Base-by-base conservation (phyloP, 768 basidiomycete species). In the Russula vinacea region DNA sequence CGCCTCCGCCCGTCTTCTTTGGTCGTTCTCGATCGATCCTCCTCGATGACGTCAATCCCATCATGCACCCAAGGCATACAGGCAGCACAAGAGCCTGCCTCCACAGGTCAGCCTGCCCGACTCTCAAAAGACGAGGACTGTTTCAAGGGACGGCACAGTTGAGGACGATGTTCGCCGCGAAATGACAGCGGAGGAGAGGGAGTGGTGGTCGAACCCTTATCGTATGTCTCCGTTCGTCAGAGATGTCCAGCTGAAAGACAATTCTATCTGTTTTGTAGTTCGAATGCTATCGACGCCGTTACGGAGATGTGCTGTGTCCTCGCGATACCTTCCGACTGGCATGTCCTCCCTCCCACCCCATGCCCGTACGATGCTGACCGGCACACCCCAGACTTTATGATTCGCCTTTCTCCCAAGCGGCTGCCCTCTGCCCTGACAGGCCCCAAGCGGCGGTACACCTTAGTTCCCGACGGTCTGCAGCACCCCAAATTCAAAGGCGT, bases 121-220 rank as follows among this genome's bases (percentile, higher is more conserved):
- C 66, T 60, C 69, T 66, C 67, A 70, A 68, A 58, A 68, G 70
- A 54, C 56, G 62, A 60, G 55, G 22, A 53, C 58, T 45, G 26
- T 56, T 37, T 67, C 68, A 14, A 60, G 52, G 49, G 62, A 67
- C 22, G 68, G 62, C 35, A 62, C 63, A 52, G 63, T 56, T 33
- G 52, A 54, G 52, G 11, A 49, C 13, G 59, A 60, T 7, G 70
- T 52, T 17, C 80, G 79, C 14, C 78, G 87, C 37, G 78, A 77
- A 62, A 92, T 91, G 90, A 79, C 82, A 0, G 69, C 71, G 47
- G 76, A 83, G 68, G 89, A 92, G 75, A 77, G 81, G 67, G 73
- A 73, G 32, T 89, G 86, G 83, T 87, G 83, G 83, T 80, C 88
- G 13, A 89, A 83, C 71, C 89, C 90, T 60, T 93, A 91, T 74